These are phyloP conservation scores for Aspergillus aculeatinus DNA, from an alignment of 2,329 filamentous ascomycete species.

Conservation along the genomic window DNA sequence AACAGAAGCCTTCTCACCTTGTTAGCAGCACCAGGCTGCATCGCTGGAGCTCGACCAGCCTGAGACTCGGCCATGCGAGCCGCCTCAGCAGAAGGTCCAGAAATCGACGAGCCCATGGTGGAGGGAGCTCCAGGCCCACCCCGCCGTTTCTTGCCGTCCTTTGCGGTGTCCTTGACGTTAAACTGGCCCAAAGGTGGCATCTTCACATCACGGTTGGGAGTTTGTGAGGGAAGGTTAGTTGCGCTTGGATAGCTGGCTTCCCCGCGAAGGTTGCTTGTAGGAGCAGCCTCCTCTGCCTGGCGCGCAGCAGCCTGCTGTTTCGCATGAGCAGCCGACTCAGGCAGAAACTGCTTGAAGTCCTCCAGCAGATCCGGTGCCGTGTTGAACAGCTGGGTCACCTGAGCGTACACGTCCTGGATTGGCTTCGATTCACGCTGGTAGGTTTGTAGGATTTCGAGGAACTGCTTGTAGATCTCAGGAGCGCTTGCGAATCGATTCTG, in stretches of 20 bases:
- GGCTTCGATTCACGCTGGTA: constrained; percentile 98
- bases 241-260: constrained; percentile 48
- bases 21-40: constrained; percentile 46
- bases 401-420: constrained; percentile 96
- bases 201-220: constrained; percentile 57
- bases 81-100: constrained; percentile 34
- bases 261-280: constrained; percentile 61
- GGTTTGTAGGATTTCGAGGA: constrained; percentile 95
- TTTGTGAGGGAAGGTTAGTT: constrained; percentile 49
- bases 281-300: constrained; percentile 68
- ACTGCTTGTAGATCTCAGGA: constrained; percentile 98
- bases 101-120: constrained; percentile 33
- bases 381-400: constrained; percentile 92
- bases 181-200: constrained; percentile 96
- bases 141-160: constrained; percentile 86
- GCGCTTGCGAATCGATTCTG: constrained; percentile 96
- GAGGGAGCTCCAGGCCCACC: constrained; percentile 51
- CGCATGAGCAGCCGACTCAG: constrained; percentile 76
- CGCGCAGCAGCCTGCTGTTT: constrained; percentile 60
- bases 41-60: constrained; percentile 33
- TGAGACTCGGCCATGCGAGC: constrained; percentile 36
- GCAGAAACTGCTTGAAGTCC: constrained; percentile 98
- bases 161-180: constrained; percentile 76
- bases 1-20: constrained; percentile 47
- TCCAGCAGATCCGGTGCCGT: constrained; percentile 91